Evolutionary conservation across 23 red algal species (phyloP).

Genomic region (Chondrus crispus): DNA sequence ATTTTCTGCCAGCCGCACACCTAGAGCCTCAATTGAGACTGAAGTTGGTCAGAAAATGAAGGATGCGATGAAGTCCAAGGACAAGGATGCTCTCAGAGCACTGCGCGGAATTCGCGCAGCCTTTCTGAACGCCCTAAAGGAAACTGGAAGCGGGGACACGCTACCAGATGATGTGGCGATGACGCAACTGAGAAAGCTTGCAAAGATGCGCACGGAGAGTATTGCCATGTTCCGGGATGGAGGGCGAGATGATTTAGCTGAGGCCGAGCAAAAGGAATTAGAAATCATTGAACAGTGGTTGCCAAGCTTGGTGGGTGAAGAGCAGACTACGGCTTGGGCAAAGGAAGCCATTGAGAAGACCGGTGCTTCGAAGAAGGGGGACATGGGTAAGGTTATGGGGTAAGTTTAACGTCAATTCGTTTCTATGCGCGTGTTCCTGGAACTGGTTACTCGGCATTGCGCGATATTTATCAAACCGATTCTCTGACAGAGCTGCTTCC

Average conservation of each 20-base stretch:
- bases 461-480: too few species aligned
- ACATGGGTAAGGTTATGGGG: slow-evolving; percentile 83
- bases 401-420: too few species aligned
- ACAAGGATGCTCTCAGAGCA: slow-evolving; percentile 18
- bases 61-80: slow-evolving; percentile 75
- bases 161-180: slow-evolving; percentile 56
- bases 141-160: slow-evolving; percentile 42
- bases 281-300: slow-evolving; percentile 75
- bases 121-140: slow-evolving; percentile 60
- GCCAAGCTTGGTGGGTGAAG: slow-evolving; percentile 56
- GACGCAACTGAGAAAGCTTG: slow-evolving; percentile 59
- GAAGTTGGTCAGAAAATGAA: slow-evolving; percentile 58
- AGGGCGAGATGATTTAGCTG: slow-evolving; percentile 63
- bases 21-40: slow-evolving; percentile 17
- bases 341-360: slow-evolving; percentile 52
- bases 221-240: slow-evolving; percentile 81
- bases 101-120: slow-evolving; percentile 73
- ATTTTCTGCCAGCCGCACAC: not conserved
- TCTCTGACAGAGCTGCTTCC: too few species aligned
- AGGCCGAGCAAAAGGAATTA: slow-evolving; percentile 58
- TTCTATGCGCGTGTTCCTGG: not conserved
- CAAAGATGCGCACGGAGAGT: slow-evolving; percentile 72
- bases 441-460: not conserved
- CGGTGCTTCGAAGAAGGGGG: slow-evolving; percentile 23
- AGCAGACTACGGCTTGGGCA: slow-evolving; percentile 45